Conservation (phyloP, 1,139 yeast species). For the Candida sp. region DNA sequence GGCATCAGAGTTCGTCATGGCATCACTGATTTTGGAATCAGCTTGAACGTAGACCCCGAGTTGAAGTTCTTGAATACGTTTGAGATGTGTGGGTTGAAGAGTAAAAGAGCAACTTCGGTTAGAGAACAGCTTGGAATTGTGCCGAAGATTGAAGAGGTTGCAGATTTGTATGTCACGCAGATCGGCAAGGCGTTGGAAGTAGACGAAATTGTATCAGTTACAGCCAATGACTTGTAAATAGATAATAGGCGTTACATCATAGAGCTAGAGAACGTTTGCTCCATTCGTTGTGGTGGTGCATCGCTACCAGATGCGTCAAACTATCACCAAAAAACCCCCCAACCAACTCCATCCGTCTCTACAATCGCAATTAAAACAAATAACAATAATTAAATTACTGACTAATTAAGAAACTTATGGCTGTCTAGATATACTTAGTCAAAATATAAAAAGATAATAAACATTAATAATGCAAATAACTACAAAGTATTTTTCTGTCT, state of each 20-base stretch:
- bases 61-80: constrained; percentile 69
- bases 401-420: no score
- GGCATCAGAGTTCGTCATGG: constrained; percentile 89
- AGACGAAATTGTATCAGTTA: constrained; percentile 47
- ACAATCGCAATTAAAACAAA: neutral
- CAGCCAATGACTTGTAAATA: constrained; percentile 26
- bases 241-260: neutral
- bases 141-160: constrained; percentile 45
- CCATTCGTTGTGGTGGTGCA: no score
- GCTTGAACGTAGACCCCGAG: constrained; percentile 80
- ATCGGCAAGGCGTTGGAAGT: constrained; percentile 54
- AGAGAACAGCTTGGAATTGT: constrained; percentile 20
- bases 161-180: constrained; percentile 54
- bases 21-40: constrained; percentile 89
- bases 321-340: neutral
- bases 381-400: neutral
- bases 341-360: neutral
- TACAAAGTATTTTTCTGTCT: neutral
- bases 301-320: neutral
- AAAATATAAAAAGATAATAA: neutral
- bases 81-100: constrained; percentile 87
- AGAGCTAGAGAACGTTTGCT: neutral
- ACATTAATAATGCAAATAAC: constrained; percentile 3
- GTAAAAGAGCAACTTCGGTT: constrained; percentile 48
- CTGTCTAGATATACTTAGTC: neutral